These are phyloP conservation scores for Dentipellis fragilis DNA, from an alignment of 768 basidiomycete genomes.

Conservation along the genomic window DNA sequence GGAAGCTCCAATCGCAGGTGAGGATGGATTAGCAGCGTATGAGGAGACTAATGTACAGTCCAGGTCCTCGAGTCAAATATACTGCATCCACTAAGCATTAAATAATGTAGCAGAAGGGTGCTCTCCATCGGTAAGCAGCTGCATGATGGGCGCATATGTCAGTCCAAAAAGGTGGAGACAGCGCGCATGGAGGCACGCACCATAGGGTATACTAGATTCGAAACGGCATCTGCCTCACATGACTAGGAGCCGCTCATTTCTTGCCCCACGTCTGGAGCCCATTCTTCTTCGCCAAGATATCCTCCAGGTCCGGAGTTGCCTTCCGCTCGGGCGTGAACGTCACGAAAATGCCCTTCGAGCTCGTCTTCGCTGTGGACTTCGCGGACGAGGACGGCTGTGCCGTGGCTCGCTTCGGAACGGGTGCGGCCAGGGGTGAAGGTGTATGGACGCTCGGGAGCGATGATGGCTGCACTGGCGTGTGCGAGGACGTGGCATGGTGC, in stretches of 20 bases:
- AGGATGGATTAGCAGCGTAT: too few species aligned
- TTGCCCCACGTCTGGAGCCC: constrained; percentile 16
- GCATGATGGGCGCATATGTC: too few species aligned
- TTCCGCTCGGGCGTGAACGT: constrained; percentile 39
- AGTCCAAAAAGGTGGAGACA: not conserved
- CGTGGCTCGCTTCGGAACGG: constrained; percentile 3
- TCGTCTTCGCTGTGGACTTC: not conserved
- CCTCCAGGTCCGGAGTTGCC: constrained; percentile 46
- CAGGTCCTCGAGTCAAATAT: too few species aligned
- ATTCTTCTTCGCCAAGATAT: constrained; percentile 30
- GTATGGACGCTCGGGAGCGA: constrained; percentile 9
- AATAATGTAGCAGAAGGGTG: too few species aligned
- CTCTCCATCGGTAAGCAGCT: too few species aligned
- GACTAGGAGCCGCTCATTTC: constrained; percentile 1
- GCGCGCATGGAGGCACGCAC: not conserved
- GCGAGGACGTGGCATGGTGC: constrained; percentile 10
- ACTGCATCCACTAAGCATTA: too few species aligned
- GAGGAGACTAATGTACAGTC: too few species aligned
- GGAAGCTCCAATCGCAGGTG: too few species aligned
- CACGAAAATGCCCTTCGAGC: constrained; percentile 31
- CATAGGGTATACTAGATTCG: not conserved
- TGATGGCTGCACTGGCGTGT: constrained; percentile 5
- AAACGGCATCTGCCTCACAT: not conserved
- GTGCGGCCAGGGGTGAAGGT: constrained; percentile 7
- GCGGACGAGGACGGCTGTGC: not conserved